Base-by-base conservation (phyloP, 805 yeast genomes). In the Candida khao-thaluensis region DNA sequence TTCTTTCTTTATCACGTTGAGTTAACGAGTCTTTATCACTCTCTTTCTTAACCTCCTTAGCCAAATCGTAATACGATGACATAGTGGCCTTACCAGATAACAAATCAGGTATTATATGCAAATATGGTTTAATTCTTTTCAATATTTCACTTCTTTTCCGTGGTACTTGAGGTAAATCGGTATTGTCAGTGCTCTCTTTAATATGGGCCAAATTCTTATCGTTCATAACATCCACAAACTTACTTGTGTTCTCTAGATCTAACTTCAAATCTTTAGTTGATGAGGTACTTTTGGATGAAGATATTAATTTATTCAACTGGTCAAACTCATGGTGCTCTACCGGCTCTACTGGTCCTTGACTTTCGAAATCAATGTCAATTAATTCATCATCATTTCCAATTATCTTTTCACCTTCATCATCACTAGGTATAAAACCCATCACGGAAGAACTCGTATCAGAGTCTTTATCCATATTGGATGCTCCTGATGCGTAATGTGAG, bases 41-140 rank as follows among this genome's bases (percentile, higher is more conserved):
- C 16, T 36, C 27, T 29, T 70, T 65, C 10, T 54, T 48, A 11
- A 31, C 14, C 7, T 31, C 15, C 16, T 68, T 64, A 0, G 89
- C 88, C 18, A 67, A 45, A 2, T 59, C 60, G 49, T 79, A 81
- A 52, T 69, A 81, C 25, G 57, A 54, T 1, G 85, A 80, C 9
- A 64, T 57, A 1, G 55, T 49, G 14, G 41, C 47, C 9, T 62
- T 44, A 2, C 79, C 83, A 1, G 62, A 54, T n/a, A 77, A 55
- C 15, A 78, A 59, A 9, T 51, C 47, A 1, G 69, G 68, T 1
- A 76, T 55, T 4, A 65, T 42, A 2, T 42, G 40, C 12, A 68
- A 30, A 35, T 66, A 59, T 17, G 62, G 55, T 17, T 55, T 46
- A 2, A 60, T 54, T 33, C 60, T 55, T 3, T 38, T 23, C 12